A percentile compares a stretch with the other conserved stretches of the same genome.
phyloP scores from a whole-genome alignment of 495 filamentous ascomycete genomes.

The Collariella sp. region DNA sequence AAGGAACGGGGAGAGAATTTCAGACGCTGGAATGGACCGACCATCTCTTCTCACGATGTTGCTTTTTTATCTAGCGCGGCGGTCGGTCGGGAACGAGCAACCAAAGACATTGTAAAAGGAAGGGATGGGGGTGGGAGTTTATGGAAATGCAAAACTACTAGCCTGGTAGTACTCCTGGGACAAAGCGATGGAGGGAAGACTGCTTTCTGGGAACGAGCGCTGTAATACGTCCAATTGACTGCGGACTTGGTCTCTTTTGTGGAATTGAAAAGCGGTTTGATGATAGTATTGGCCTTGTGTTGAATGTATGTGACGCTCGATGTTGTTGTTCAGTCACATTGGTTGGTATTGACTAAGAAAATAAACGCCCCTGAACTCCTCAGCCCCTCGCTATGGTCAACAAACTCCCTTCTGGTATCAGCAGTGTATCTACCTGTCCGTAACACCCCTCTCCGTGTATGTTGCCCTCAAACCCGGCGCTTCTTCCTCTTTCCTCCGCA shows the following conservation, averaged over 20 bases:
- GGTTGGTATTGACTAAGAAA: too few relatives aligned
- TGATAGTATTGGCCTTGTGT: not conserved
- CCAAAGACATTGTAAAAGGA: not conserved
- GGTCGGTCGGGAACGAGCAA: not conserved
- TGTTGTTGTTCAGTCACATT: too few relatives aligned
- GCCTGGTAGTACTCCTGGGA: not conserved
- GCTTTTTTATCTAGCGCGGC: not conserved
- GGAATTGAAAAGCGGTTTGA: not conserved
- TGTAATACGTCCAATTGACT: not conserved
- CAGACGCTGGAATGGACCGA: not conserved
- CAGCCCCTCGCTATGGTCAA: too few relatives aligned
- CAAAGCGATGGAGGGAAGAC: not conserved
- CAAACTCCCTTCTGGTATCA: too few relatives aligned
- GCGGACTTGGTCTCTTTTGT: not conserved
- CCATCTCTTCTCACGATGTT: constrained; percentile 3
- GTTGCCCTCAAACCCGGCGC: not conserved
- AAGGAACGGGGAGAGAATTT: too few relatives aligned
- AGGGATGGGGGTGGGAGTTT: not conserved
- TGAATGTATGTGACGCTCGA: too few relatives aligned
- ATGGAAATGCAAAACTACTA: not conserved
- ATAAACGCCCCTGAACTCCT: too few relatives aligned
- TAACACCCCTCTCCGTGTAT: not conserved
- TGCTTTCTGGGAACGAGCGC: not conserved
- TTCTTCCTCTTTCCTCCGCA: not conserved
- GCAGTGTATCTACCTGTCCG: too few relatives aligned